Evolutionary conservation across 495 filamentous ascomycete species (phyloP), one percentile per base, ranked within the genome.

Genomic region (Aspergillus cavernicola): DNA sequence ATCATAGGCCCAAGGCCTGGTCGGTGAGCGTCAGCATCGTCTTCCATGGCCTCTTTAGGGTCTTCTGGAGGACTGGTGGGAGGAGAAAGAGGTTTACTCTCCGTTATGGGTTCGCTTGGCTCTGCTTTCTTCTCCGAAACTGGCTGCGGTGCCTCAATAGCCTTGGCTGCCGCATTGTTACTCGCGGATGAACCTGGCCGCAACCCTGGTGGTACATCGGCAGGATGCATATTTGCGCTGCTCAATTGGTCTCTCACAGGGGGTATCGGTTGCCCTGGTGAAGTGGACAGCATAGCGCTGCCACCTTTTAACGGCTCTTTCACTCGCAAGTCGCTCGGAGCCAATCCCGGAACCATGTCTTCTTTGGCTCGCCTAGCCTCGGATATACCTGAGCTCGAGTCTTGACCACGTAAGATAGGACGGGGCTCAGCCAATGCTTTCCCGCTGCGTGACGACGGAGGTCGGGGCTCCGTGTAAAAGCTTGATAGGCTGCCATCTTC

Each of bases 1-100:
- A 96, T 85, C 90, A 95, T 96, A 32, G 90, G 89, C 0, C 89
- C 90, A 18, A 96, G 80, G 1, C 90, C 91, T 24, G 91, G 91
- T 16, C 88, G 81, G 58, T 82, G 76, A 22, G 63, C 66, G 36
- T 79, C 79, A 6, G 31, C 10, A 12, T 68, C 78, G 22, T 86
- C 83, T 22, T 70, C 73, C 22, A 71, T 69, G 4, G 71, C 47
- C 36, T 65, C 37, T 10, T 39, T 32, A 8, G 67, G 55, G 6
- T 38, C 38, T 18, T 64, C 61, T 13, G 62, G 52, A 12, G 60
- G 42, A 26, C 51, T 59, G 13, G 20, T 16, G 7, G 63, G 54
- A 16, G 57, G 43, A 40, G 55, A 50, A 0, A 46, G 16, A 5
- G 49, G n/a, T 13, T 20, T 23, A 18, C 15, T 31, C 23, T 55